Evolutionary conservation across 139 green algal species (phyloP).

Genomic region (Micractinium conductrix): DNA sequence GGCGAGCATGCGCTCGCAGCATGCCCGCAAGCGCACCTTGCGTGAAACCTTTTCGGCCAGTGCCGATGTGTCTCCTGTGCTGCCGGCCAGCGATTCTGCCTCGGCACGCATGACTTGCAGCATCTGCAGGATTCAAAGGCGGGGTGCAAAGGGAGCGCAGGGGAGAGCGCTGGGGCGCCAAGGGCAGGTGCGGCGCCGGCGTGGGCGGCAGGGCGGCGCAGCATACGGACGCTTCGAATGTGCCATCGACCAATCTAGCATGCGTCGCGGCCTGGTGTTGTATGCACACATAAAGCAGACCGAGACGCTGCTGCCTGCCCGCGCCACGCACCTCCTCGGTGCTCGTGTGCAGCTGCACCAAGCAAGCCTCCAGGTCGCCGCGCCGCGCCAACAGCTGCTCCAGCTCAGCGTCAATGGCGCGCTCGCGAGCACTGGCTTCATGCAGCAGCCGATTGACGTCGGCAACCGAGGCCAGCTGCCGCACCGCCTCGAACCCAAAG

Average conservation of each 20-base stretch:
- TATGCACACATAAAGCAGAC: too few species aligned
- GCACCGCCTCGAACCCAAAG: slow-evolving; percentile 33
- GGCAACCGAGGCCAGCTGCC: slow-evolving; percentile 60
- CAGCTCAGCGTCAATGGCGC: slow-evolving; percentile 84
- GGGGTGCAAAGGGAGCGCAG: background rate
- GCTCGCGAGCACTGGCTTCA: slow-evolving; percentile 80
- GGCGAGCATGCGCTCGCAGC: too few species aligned
- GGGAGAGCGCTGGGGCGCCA: too few species aligned
- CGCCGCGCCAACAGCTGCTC: slow-evolving; percentile 63
- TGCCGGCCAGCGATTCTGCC: slow-evolving; percentile 73
- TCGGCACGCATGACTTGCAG: slow-evolving; percentile 82
- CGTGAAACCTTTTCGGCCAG: slow-evolving; percentile 86
- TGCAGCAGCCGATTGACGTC: slow-evolving; percentile 83
- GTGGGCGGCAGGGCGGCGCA: too few species aligned
- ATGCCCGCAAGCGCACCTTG: slow-evolving; percentile 62
- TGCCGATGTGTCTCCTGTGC: slow-evolving; percentile 71
- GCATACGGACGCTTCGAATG: too few species aligned
- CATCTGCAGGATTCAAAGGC: slow-evolving; percentile 50
- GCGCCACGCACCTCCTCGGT: slow-evolving; percentile 65
- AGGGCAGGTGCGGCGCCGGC: too few species aligned
- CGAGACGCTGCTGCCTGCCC: background rate
- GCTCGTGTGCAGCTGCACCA: slow-evolving; percentile 64
- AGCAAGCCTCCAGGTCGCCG: slow-evolving; percentile 58
- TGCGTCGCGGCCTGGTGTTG: too few species aligned
- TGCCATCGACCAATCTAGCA: too few species aligned